Base-by-base conservation (phyloP, 768 basidiomycete species). In the Suillus ampliporus region DNA sequence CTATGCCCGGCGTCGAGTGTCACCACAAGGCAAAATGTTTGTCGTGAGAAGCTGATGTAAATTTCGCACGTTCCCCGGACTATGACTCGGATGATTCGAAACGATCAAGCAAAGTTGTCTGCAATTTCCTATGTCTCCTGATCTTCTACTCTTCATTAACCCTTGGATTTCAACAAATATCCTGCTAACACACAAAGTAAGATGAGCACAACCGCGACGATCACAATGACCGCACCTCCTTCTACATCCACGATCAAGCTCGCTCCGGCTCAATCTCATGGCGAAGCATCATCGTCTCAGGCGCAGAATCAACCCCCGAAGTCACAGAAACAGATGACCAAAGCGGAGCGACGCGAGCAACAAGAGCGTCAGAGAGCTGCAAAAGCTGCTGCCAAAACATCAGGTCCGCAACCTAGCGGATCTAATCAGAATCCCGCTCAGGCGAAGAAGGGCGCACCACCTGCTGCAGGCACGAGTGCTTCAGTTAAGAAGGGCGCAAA, bases 331-430 rank as follows among this genome's bases (percentile, higher is more conserved):
- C 82, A 84, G 46, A 89, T 91, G 86, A 86, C 91, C 34, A 95
- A 92, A 75, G 89, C 90, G 5, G 90, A 92, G 71, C 84, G 92
- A 34, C 80, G 90, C 67, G 92, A 91, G 69, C 81, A 90, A 17
- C 92, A 94, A 73, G 91, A 92, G 72, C 82, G 80, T 65, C 91
- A 94, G 70, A 83, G 91, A 58, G 92, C 91, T 11, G 89, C 89
- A n/a, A 94, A 94, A n/a, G 81, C 79, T 2, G 79, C 78, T 17
- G 64, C 80, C 72, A 71, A 88, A 81, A 68, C 77, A 60, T 53
- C 74, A 59, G 62, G 69, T 46, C 60, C 21, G 2, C 66, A 67
- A 35, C 64, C 70, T 43, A 15, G 67, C 60, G 28, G 67, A 38
- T 56, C 67, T 63, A 51, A 63, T 40, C 69, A 76, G 3, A 73